Conservation (phyloP, 2,329 filamentous ascomycete genomes). For the Myriosclerotinia scirpicola region DNA sequence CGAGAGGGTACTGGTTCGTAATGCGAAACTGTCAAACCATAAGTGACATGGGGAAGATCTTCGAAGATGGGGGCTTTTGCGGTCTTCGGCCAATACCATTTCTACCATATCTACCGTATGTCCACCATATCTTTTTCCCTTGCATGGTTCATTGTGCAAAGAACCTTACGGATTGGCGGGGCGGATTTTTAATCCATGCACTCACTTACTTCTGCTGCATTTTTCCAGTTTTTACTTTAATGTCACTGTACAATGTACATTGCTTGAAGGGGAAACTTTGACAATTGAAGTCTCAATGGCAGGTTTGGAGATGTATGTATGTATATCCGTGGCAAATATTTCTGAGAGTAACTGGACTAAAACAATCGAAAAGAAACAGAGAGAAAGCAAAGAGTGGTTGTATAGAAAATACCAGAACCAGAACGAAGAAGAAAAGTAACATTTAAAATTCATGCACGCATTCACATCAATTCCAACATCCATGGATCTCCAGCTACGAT, state of each 20-base stretch:
- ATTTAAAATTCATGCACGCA: too few relatives aligned
- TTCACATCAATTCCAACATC: too few relatives aligned
- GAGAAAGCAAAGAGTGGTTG: not conserved
- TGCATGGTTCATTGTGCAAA: slow-evolving; percentile 6
- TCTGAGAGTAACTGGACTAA: not conserved
- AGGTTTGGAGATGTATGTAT: not conserved
- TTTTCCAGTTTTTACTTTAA: slow-evolving; percentile 9
- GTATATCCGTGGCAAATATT: not conserved
- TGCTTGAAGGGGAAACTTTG: not conserved
- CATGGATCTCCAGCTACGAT: too few relatives aligned
- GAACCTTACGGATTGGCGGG: not conserved
- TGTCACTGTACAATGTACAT: not conserved
- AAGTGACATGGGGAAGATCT: slow-evolving; percentile 3
- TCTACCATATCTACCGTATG: not conserved
- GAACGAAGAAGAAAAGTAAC: not conserved
- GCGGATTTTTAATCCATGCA: slow-evolving; percentile 4
- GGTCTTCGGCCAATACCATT: slow-evolving; percentile 7
- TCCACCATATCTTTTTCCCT: not conserved
- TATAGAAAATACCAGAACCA: not conserved
- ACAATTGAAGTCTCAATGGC: not conserved
- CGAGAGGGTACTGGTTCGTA: slow-evolving; percentile 28
- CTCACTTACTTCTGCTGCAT: slow-evolving; percentile 5
- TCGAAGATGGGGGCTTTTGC: slow-evolving; percentile 18
- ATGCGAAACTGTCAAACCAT: slow-evolving; percentile 10
- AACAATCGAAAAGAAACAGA: not conserved